Evolutionary conservation across 1,284 basidiomycete genomes (phyloP).

Genomic region (Ustilago trichophora): DNA sequence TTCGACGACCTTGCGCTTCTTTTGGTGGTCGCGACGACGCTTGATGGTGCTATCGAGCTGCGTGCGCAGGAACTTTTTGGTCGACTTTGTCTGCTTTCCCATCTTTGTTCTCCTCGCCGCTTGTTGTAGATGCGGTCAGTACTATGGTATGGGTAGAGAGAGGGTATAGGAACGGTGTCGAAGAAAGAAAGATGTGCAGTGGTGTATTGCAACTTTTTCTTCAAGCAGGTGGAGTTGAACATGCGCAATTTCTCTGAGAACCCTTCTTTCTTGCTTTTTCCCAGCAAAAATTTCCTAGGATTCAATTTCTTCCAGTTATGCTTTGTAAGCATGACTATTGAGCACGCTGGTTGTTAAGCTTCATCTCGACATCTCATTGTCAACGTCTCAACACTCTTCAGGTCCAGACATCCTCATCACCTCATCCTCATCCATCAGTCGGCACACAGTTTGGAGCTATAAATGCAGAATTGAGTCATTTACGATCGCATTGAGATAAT

Average conservation of each 20-base stretch:
- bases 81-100: constrained; percentile 61
- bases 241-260: neutral
- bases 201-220: neutral
- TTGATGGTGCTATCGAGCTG: constrained; percentile 61
- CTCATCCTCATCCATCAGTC: no score
- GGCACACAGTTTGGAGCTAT: no score
- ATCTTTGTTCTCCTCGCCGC: constrained; percentile 31
- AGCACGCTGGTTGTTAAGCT: no score
- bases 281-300: constrained; percentile 9
- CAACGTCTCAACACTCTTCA: no score
- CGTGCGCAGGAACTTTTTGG: constrained; percentile 61
- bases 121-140: no score
- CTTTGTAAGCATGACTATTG: constrained; percentile 8
- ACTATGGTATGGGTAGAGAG: neutral
- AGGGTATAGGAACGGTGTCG: neutral
- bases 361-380: no score
- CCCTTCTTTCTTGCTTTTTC: neutral
- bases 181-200: neutral
- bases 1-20: constrained; percentile 57
- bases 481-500: no score
- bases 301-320: constrained; percentile 1
- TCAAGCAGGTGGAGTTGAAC: constrained; percentile 2
- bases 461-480: no score
- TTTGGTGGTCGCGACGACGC: constrained; percentile 55
- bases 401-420: no score